phyloP scores from a whole-genome alignment of 2,329 filamentous ascomycete genomes.

The Thielaviopsis ethacetica region DNA sequence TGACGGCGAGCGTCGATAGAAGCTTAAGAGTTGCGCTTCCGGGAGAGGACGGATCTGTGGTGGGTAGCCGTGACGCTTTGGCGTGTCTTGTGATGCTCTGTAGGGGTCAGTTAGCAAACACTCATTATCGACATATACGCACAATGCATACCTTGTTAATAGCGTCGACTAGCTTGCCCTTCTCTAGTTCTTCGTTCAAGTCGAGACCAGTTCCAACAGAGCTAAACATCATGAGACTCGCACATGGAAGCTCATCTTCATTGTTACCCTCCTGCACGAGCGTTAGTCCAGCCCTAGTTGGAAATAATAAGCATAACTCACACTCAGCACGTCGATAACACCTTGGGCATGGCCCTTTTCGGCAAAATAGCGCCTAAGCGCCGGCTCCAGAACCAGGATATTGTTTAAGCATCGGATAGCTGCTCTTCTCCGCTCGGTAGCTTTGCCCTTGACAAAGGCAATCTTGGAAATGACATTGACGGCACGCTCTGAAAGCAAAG shows the following conservation, averaged over 20 bases:
- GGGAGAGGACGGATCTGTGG: constrained; percentile 13
- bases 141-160: constrained; percentile 11
- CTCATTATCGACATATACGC: neutral
- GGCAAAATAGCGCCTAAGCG: constrained; percentile 12
- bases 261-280: constrained; percentile 10
- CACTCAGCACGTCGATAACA: constrained; percentile 9
- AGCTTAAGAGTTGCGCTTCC: constrained; percentile 14
- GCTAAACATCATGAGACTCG: constrained; percentile 13
- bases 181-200: constrained; percentile 27
- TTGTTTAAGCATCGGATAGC: constrained; percentile 12
- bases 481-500: constrained; percentile 6
- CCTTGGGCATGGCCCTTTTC: constrained; percentile 10
- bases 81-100: constrained; percentile 13
- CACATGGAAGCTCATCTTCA: constrained; percentile 13
- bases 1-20: constrained; percentile 14
- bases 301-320: neutral
- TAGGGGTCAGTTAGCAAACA: neutral
- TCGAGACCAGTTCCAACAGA: constrained; percentile 11
- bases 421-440: constrained; percentile 5
- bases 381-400: constrained; percentile 12
- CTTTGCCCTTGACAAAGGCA: constrained; percentile 9
- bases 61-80: constrained; percentile 10
- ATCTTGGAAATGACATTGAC: constrained; percentile 8
- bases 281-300: neutral
- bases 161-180: constrained; percentile 13